phyloP scores from a whole-genome alignment of 768 basidiomycete species.

The Strobilomyces dryophilus region DNA sequence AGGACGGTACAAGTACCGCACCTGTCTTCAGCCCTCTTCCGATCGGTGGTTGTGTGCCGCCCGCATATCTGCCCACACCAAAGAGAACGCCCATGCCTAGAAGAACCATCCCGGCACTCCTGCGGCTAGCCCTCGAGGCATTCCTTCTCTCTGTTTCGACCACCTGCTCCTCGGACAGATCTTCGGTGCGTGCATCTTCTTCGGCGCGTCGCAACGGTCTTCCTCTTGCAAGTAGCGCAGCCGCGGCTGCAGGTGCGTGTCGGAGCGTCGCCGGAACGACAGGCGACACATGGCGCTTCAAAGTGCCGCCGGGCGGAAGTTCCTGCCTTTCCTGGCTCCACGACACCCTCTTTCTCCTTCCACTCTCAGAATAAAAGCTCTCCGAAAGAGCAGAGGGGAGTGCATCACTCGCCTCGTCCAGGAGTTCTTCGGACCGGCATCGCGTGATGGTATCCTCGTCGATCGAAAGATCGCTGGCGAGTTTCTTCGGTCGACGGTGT shows the following conservation, averaged over 20 bases:
- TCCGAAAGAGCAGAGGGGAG: constrained; percentile 58
- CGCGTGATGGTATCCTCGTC: constrained; percentile 17
- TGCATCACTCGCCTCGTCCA: constrained; percentile 48
- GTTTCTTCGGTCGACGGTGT: constrained; percentile 31
- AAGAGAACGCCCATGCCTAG: constrained; percentile 74
- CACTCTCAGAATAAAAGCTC: constrained; percentile 74
- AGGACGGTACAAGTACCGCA: constrained; percentile 38
- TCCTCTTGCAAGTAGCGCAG: constrained; percentile 36
- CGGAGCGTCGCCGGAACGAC: constrained; percentile 31
- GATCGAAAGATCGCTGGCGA: constrained; percentile 18
- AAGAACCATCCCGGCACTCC: constrained; percentile 77
- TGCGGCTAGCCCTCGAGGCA: constrained; percentile 61
- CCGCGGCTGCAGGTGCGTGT: constrained; percentile 21
- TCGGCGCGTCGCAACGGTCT: constrained; percentile 41
- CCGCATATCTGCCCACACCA: constrained; percentile 52
- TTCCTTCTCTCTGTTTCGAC: constrained; percentile 28
- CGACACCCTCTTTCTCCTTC: constrained; percentile 53
- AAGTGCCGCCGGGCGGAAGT: constrained; percentile 36
- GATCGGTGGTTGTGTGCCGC: constrained; percentile 25
- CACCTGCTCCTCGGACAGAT: constrained; percentile 17
- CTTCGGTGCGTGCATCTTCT: constrained; percentile 27
- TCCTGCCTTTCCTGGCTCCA: constrained; percentile 75
- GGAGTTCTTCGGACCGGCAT: constrained; percentile 21
- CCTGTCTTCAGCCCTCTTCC: constrained; percentile 39
- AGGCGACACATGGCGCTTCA: constrained; percentile 33